Evolutionary conservation across 352 stramenopile species (phyloP).

Genomic region (Pythium graminicola): DNA sequence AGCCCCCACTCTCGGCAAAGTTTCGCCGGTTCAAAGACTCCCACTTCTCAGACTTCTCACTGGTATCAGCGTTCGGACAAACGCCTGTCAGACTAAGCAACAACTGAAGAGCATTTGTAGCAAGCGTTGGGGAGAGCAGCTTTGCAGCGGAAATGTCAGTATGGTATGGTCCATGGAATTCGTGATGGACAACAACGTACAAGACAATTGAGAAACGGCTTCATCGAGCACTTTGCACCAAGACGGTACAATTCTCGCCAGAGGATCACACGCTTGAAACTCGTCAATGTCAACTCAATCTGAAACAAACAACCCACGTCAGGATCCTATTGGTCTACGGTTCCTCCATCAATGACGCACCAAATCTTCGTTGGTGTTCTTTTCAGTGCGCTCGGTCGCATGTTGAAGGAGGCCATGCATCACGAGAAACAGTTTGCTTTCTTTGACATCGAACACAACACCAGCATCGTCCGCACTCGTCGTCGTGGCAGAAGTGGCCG

Average conservation of each 20-base stretch:
- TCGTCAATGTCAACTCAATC: slow-evolving; percentile 61
- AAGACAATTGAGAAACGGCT: slow-evolving; percentile 71
- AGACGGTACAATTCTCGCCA: slow-evolving; percentile 79
- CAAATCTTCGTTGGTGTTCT: slow-evolving; percentile 45
- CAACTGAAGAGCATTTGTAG: slow-evolving; percentile 56
- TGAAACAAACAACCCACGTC: too few relatives aligned
- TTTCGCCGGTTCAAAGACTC: slow-evolving; percentile 70
- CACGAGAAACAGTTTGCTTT: slow-evolving; percentile 66
- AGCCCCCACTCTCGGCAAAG: slow-evolving; percentile 67
- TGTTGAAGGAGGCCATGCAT: slow-evolving; percentile 65
- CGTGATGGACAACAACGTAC: slow-evolving; percentile 21
- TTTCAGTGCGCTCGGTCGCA: slow-evolving; percentile 50
- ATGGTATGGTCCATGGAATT: background rate
- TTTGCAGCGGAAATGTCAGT: background rate
- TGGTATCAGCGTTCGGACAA: slow-evolving; percentile 38
- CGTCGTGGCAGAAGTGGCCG: slow-evolving; percentile 28
- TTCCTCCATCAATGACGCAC: slow-evolving; percentile 16
- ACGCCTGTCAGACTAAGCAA: slow-evolving; percentile 53
- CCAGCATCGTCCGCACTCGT: slow-evolving; percentile 23
- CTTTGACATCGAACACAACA: slow-evolving; percentile 57
- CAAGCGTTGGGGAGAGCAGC: slow-evolving; percentile 43
- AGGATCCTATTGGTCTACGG: too few relatives aligned
- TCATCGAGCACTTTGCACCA: slow-evolving; percentile 76
- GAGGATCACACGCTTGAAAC: slow-evolving; percentile 65
- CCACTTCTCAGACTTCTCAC: slow-evolving; percentile 64